Conservation (phyloP, 2,329 filamentous ascomycete genomes). For the Ceratocystis alfenasii region DNA sequence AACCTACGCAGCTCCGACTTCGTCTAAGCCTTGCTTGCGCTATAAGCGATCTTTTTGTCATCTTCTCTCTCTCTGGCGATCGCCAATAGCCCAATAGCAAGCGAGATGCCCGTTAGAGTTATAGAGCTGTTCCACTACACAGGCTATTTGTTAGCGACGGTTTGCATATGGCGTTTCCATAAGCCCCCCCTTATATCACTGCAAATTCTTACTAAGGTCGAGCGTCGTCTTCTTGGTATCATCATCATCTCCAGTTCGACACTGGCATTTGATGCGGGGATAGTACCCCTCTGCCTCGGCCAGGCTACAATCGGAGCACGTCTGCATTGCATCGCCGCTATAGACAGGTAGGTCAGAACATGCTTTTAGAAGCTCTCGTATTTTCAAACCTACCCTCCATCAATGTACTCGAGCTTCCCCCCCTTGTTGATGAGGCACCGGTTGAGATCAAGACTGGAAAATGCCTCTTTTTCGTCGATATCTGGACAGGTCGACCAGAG, state of each 20-base stretch:
- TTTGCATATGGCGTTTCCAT: background rate
- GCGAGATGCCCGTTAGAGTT: slow-evolving; percentile 13
- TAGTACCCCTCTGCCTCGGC: background rate
- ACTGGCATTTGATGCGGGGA: slow-evolving; percentile 4
- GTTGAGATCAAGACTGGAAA: slow-evolving; percentile 12
- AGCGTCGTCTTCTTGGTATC: background rate
- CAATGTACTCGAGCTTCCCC: slow-evolving; percentile 5
- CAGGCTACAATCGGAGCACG: slow-evolving; percentile 5
- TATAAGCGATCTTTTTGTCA: background rate
- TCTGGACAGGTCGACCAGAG: slow-evolving; percentile 12
- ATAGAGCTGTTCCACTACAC: slow-evolving; percentile 14
- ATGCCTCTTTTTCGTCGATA: background rate
- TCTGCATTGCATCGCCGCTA: slow-evolving; percentile 8
- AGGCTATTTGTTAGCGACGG: background rate
- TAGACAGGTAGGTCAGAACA: background rate
- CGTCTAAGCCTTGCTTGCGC: background rate
- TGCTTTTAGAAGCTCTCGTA: background rate
- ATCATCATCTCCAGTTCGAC: background rate
- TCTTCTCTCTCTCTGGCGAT: background rate
- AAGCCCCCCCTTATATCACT: background rate
- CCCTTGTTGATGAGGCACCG: slow-evolving; percentile 12
- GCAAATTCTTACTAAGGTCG: slow-evolving; percentile 6
- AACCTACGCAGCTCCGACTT: background rate
- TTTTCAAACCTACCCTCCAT: slow-evolving; percentile 9
- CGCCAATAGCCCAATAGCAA: slow-evolving; percentile 5